phyloP scores from a whole-genome alignment of 2,329 filamentous ascomycete genomes.

The Aspergillus arachidicola region DNA sequence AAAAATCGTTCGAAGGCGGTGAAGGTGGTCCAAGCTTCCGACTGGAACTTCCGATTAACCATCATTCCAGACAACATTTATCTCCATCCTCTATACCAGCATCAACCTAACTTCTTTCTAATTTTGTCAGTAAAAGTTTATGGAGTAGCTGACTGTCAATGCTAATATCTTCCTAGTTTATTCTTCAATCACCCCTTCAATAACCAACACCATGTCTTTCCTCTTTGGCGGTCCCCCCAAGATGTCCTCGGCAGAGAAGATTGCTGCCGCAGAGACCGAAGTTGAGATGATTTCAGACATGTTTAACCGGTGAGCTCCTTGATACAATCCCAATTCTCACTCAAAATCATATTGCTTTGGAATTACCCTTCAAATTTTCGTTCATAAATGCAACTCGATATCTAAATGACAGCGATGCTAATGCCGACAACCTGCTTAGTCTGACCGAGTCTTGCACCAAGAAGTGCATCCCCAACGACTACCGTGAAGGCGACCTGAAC shows the following conservation, averaged over 20 bases:
- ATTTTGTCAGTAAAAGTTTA: not conserved
- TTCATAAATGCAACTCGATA: not conserved
- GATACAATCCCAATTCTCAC: not conserved
- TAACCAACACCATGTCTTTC: constrained; percentile 64
- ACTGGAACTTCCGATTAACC: constrained; percentile 27
- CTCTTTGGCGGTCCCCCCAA: constrained; percentile 74
- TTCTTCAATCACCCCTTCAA: not conserved
- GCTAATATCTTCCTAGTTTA: not conserved
- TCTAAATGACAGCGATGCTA: not conserved
- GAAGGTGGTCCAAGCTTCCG: constrained; percentile 34
- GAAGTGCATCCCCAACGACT: constrained; percentile 90
- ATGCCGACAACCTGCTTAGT: constrained; percentile 48
- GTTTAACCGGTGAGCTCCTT: constrained; percentile 79
- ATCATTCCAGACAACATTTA: constrained; percentile 8
- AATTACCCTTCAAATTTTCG: not conserved
- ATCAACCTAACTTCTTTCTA: not conserved
- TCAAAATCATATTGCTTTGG: no score
- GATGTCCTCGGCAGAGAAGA: constrained; percentile 94
- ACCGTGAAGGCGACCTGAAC: constrained; percentile 95
- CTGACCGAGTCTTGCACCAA: constrained; percentile 85
- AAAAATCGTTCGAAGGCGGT: constrained; percentile 23
- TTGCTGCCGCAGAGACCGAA: constrained; percentile 92
- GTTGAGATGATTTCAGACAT: constrained; percentile 98
- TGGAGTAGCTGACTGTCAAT: not conserved
- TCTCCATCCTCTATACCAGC: constrained; percentile 7